Base-by-base conservation (phyloP, 768 basidiomycete species). In the Auricularia auricula-judae region DNA sequence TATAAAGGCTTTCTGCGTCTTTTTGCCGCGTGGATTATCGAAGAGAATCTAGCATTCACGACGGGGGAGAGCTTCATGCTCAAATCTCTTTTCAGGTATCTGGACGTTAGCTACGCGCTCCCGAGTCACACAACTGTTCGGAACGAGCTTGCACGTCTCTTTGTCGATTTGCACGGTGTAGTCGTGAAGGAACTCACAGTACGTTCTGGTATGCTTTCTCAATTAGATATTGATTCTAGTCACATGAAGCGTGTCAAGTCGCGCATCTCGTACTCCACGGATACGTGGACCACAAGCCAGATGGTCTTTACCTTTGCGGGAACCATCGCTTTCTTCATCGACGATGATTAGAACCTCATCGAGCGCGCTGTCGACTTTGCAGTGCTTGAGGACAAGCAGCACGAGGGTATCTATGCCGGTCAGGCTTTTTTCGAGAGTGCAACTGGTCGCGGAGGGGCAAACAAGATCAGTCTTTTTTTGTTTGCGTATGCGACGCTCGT, bases 391-490 rank as follows among this genome's bases (percentile, higher is more conserved):
- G 66, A 67, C 23, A 43, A 71, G n/a, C 68, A 70, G 33, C 70
- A 71, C 44, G 34, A 65, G 47, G 78, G 77, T 1, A 59, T 71
- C 10, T 67, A 73, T 67, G 74, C 68, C 4, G 76, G 68, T 2
- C 67, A 71, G 62, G 76, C 70, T 7, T 73, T 77, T 63, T 65
- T 71, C 0, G 65, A 73, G 7, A 68, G 71, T 10, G 67, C 67
- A 29, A 21, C 65, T 3, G 67, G 68, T 47, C 39, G 63, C 58
- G 75, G 74, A 2, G 63, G 67, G 34, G 62, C 76, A 1, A 63
- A 76, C 62, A 77, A 78, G 74, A 77, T 78, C 67, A 68, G 75
- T 74, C 36, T 42, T 47, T 51, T 1, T 10, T 54, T 62, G 64
- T 65, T 66, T 29, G 29, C 68, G 64, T 65, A 65, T 59, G 63